A percentile compares a stretch with the other conserved stretches of the same genome.
These are phyloP conservation scores for Colletotrichum melonis DNA, from an alignment of 2,329 filamentous ascomycete genomes.

Conservation along the genomic window DNA sequence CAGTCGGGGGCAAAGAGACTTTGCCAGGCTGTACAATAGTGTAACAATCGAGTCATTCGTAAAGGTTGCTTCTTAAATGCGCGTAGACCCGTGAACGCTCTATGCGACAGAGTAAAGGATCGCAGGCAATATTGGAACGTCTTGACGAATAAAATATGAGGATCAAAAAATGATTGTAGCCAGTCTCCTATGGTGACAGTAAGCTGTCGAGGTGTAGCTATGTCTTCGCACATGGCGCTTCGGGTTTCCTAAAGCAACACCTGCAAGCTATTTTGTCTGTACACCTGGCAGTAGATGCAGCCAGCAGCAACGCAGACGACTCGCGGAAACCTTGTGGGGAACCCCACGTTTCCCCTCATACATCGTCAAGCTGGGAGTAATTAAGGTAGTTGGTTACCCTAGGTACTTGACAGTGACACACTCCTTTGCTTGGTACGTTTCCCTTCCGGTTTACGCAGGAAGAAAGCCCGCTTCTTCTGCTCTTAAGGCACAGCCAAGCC, in stretches of 20 bases:
- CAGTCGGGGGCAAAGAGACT: background rate
- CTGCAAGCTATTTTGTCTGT: background rate
- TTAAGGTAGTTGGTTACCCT: no score
- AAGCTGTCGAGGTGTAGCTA: background rate
- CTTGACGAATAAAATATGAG: background rate
- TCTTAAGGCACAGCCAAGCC: no score
- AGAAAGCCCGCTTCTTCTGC: background rate
- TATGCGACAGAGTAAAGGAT: background rate
- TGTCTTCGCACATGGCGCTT: constrained; percentile 12
- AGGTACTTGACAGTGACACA: background rate
- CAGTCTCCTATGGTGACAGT: background rate
- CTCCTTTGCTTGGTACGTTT: background rate
- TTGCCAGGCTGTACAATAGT: constrained; percentile 17
- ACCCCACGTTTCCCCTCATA: constrained; percentile 21
- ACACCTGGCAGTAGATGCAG: background rate
- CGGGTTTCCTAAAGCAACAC: background rate
- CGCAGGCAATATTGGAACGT: background rate
- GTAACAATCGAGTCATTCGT: constrained; percentile 24
- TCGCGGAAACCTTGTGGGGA: background rate
- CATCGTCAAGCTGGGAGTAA: background rate
- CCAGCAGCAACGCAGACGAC: background rate
- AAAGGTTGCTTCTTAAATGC: background rate
- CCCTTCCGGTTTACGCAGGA: no score
- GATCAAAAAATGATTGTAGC: background rate
- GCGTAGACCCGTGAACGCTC: background rate